Percentiles rank a stretch among this genome's conserved stretches.
phyloP scores from a whole-genome alignment of 140 eudicot genomes.

The Anethum foeniculum region DNA sequence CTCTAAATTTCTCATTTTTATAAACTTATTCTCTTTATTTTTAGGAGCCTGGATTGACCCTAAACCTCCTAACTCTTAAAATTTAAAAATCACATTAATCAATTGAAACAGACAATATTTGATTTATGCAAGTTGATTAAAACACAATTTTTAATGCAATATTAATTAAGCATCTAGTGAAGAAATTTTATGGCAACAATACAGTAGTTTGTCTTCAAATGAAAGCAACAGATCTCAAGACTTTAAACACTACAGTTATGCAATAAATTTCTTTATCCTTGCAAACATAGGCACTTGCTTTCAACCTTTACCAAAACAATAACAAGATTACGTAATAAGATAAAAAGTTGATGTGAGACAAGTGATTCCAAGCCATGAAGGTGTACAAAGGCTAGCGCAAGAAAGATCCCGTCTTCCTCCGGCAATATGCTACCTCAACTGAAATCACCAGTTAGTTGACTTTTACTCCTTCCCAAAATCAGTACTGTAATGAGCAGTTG shows the following conservation, averaged over 20 bases:
- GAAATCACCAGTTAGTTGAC: neutral
- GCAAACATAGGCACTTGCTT: neutral
- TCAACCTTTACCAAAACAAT: neutral
- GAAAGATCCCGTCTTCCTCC: neutral
- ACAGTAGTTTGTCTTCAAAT: neutral
- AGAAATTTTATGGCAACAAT: neutral
- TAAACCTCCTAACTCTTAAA: no score
- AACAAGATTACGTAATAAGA: neutral
- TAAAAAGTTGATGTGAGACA: neutral
- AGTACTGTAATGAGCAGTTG: constrained; percentile 81
- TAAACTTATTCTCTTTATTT: no score
- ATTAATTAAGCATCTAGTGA: neutral
- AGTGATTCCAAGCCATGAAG: neutral
- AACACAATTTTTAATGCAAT: neutral
- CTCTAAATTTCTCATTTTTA: no score
- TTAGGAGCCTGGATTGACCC: no score
- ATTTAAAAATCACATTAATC: neutral
- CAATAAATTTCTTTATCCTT: neutral
- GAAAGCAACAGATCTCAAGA: neutral
- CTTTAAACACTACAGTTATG: neutral
- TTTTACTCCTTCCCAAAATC: constrained; percentile 85
- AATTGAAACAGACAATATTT: neutral
- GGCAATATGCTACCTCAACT: neutral
- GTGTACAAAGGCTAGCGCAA: neutral
- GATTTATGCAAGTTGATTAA: neutral